These are phyloP conservation scores for Erigeron philadelphicus DNA, from an alignment of 140 eudicot genomes.

Conservation along the genomic window DNA sequence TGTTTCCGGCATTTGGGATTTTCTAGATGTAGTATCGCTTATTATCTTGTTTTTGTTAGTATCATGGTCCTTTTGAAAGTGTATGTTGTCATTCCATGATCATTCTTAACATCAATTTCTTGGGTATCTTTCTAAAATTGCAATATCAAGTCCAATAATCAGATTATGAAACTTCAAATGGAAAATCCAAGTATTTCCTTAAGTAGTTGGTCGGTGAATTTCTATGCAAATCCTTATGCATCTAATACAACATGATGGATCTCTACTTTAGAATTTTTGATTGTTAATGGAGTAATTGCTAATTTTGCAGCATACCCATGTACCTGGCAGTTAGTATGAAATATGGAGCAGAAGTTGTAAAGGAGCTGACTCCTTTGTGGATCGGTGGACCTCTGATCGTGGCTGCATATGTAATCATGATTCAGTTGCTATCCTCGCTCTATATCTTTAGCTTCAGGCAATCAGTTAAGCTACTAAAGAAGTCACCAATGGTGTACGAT, in stretches of 20 bases:
- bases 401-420: neutral
- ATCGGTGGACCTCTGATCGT: conserved; percentile 14
- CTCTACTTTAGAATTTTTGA: neutral
- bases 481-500: conserved; percentile 10
- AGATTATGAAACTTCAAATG: too few species aligned
- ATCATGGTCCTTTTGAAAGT: neutral
- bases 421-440: conserved; percentile 14
- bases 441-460: conserved; percentile 13
- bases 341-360: conserved; percentile 16
- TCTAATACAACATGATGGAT: neutral
- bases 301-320: conserved; percentile 15
- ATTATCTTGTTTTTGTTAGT: neutral
- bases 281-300: neutral
- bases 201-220: neutral
- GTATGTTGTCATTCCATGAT: neutral
- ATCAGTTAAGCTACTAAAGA: conserved; percentile 7
- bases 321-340: conserved; percentile 6
- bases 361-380: conserved; percentile 14
- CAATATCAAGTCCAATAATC: neutral
- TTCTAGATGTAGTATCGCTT: neutral
- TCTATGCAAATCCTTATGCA: neutral
- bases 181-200: too few species aligned
- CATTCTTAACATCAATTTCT: neutral
- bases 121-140: neutral
- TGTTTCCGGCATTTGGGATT: neutral